Evolutionary conservation across 2,329 filamentous ascomycete species (phyloP).

Genomic region (Lecanicillium sp.): DNA sequence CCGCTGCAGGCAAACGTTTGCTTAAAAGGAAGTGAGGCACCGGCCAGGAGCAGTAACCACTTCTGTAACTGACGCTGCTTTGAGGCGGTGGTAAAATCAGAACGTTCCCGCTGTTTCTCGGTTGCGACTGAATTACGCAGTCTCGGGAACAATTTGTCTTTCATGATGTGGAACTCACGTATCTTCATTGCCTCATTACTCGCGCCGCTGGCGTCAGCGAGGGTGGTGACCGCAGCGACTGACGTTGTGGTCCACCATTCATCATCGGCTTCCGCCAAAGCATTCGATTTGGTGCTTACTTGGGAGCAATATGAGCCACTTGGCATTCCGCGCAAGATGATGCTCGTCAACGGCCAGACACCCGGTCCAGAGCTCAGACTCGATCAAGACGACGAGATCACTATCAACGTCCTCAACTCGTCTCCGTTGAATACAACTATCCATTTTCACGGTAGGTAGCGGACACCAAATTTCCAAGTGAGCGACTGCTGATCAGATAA

Average conservation of each 20-base stretch:
- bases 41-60: too few species aligned
- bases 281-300: slow-evolving; percentile 27
- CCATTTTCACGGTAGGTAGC: slow-evolving; percentile 41
- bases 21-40: too few species aligned
- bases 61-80: too few species aligned
- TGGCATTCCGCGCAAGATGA: slow-evolving; percentile 38
- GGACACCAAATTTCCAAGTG: not conserved
- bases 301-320: slow-evolving; percentile 36
- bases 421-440: slow-evolving; percentile 42
- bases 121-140: too few species aligned
- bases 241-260: not conserved
- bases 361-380: slow-evolving; percentile 55
- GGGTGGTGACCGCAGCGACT: not conserved
- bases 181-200: not conserved
- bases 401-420: slow-evolving; percentile 39
- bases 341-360: slow-evolving; percentile 53
- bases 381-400: slow-evolving; percentile 43
- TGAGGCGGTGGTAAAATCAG: too few species aligned
- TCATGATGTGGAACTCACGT: slow-evolving; percentile 1
- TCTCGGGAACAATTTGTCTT: too few species aligned
- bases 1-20: too few species aligned
- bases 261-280: slow-evolving; percentile 1
- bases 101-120: too few species aligned
- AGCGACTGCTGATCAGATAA: not conserved
- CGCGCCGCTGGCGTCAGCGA: not conserved